Evolutionary conservation across 495 filamentous ascomycete genomes (phyloP), one percentile per base, ranked within the genome.

Genomic region (Penicillium paxilli): DNA sequence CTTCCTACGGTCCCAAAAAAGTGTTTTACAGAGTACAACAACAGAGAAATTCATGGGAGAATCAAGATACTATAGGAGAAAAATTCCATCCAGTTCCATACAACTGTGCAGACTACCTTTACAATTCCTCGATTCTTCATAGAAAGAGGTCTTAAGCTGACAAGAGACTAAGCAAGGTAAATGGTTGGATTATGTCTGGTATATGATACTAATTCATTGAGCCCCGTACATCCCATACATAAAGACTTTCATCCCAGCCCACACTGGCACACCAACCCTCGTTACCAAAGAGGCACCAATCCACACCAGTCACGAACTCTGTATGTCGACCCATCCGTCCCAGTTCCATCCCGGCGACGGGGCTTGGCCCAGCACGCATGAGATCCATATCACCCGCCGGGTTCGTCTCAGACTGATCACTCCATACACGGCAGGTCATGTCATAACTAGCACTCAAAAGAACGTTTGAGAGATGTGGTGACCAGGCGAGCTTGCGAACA

Each of bases 391-490:
- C 71, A 47, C 77, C 79, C 35, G 77, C 74, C 1, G 70, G 74
- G 16, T 81, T 84, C 2, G 88, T 85, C 7, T 72, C 64, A 1
- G 72, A 75, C 21, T 66, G 67, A 68, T 98, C 94, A 21, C 79
- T 88, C 94, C 94, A 98, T 35, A 96, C 82, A 35, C 95, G 82
- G 58, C 91, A 92, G 10, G 89, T 96, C 94, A 98, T 98, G 71
- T 98, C 94, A 67, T 98, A 98, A 67, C 91, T 93, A 3, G 88
- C 93, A 56, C 85, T 92, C 22, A 95, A 76, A 44, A 98, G 68
- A 14, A 96, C 82, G 69, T 96, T 90, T 49, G 83, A 80, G 33
- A 93, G 81, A 77, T 98, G 94, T 21, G 94, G 94, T 58, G 87
- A 91, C 94, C 95, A 98, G 4, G 88, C 82, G 1, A 98, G 48